phyloP scores from a whole-genome alignment of 768 basidiomycete species.

The Lactarius sp. region DNA sequence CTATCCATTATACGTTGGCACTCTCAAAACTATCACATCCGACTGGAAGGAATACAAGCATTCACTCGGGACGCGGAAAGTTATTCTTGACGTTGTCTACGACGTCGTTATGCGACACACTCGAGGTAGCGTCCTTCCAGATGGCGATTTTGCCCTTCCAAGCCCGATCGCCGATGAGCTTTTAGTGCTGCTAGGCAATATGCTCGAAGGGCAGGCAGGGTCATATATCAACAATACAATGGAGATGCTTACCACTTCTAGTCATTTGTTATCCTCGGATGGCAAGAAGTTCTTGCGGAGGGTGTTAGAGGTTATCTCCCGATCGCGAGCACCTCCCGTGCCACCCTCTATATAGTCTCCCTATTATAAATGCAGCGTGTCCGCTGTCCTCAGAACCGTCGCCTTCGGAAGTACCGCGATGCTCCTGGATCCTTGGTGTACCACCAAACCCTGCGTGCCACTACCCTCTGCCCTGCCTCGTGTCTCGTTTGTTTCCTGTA shows the following conservation, averaged over 20 bases:
- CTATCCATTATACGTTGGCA: background rate
- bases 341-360: too few species aligned
- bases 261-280: too few species aligned
- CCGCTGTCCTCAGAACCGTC: too few species aligned
- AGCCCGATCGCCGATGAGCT: background rate
- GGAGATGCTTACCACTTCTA: background rate
- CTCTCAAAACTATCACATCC: slow-evolving; percentile 8
- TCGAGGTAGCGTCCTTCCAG: too few species aligned
- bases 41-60: slow-evolving; percentile 6
- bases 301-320: background rate
- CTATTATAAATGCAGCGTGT: too few species aligned
- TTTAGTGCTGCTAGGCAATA: background rate
- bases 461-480: too few species aligned
- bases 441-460: too few species aligned
- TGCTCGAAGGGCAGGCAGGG: background rate
- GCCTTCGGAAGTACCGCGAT: too few species aligned
- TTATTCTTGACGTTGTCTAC: slow-evolving; percentile 30
- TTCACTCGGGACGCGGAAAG: slow-evolving; percentile 16
- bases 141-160: background rate
- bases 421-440: too few species aligned
- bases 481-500: too few species aligned
- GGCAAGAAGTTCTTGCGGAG: background rate
- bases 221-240: background rate
- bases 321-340: background rate
- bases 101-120: slow-evolving; percentile 25